Percentiles rank a stretch among this genome's conserved stretches.
These are phyloP conservation scores for Picea abies DNA, from an alignment of 83 land plant genomes.

Conservation along the genomic window DNA sequence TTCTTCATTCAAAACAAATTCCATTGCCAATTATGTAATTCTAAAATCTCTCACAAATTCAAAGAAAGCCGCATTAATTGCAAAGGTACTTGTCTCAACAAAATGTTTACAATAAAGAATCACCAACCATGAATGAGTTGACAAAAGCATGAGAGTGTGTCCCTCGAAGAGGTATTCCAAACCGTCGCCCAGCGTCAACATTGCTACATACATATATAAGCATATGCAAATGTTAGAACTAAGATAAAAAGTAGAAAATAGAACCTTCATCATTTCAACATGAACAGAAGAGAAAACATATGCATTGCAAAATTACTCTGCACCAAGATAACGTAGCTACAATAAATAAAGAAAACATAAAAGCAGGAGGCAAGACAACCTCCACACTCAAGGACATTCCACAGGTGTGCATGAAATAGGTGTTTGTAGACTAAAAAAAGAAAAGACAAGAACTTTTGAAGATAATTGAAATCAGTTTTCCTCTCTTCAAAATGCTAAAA, in stretches of 20 bases:
- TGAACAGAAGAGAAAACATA: background rate
- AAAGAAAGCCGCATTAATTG: background rate
- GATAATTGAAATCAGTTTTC: no score
- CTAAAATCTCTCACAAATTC: background rate
- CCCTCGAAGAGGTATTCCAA: slow-evolving; percentile 98
- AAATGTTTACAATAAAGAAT: background rate
- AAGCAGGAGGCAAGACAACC: background rate
- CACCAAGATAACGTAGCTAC: background rate
- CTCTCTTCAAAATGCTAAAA: no score
- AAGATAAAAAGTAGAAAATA: background rate
- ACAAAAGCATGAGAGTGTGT: slow-evolving; percentile 99
- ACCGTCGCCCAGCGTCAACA: slow-evolving; percentile 86
- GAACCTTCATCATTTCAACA: background rate
- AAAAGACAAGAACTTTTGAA: no score
- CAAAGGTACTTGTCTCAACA: background rate
- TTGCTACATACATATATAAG: slow-evolving; percentile 56
- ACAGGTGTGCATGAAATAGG: no score
- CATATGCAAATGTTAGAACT: background rate
- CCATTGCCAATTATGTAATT: background rate
- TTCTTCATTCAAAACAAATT: background rate
- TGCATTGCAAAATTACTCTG: background rate
- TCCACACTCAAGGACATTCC: no score
- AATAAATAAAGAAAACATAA: background rate
- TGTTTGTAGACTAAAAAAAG: no score
- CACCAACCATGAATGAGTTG: slow-evolving; percentile 38